A percentile compares a stretch with the other conserved stretches of the same genome.
Evolutionary conservation across 169 alveolate species (phyloP).

Genomic region (Plasmodium vinckei): DNA sequence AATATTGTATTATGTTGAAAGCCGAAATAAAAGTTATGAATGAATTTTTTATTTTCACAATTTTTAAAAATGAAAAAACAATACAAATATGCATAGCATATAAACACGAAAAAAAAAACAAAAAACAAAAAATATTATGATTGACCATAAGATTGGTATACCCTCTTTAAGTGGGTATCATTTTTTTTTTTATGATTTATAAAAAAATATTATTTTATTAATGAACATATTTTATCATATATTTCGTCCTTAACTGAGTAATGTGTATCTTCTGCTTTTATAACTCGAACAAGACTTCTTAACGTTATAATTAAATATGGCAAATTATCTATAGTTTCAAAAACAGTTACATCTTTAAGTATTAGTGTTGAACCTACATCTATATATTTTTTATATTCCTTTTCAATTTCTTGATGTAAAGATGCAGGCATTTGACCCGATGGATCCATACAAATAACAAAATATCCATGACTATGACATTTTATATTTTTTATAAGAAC

Average conservation of each 20-base stretch:
- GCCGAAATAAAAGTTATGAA: no score
- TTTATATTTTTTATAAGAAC: constrained; percentile 36
- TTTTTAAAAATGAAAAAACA: no score
- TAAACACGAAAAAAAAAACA: no score
- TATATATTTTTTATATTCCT: constrained; percentile 52
- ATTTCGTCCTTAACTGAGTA: constrained; percentile 24
- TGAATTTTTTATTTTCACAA: no score
- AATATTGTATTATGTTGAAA: no score
- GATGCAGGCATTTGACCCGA: constrained; percentile 76
- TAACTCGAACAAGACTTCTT: constrained; percentile 70
- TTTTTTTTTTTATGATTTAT: no score
- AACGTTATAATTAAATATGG: constrained; percentile 62
- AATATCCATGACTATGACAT: constrained; percentile 64
- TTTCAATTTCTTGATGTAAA: constrained; percentile 70
- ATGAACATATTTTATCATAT: neutral
- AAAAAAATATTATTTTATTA: no score
- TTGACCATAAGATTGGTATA: no score
- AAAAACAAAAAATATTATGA: no score
- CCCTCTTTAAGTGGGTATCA: no score
- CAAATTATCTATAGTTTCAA: constrained; percentile 56
- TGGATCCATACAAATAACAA: constrained; percentile 63
- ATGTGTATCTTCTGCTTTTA: constrained; percentile 58
- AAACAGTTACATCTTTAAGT: constrained; percentile 53
- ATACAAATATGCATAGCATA: no score
- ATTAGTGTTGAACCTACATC: constrained; percentile 63